Percentiles rank a stretch among this genome's conserved stretches.
Evolutionary conservation across 1,284 basidiomycete species (phyloP).

Genomic region (Sanguinoderma infundibulare): DNA sequence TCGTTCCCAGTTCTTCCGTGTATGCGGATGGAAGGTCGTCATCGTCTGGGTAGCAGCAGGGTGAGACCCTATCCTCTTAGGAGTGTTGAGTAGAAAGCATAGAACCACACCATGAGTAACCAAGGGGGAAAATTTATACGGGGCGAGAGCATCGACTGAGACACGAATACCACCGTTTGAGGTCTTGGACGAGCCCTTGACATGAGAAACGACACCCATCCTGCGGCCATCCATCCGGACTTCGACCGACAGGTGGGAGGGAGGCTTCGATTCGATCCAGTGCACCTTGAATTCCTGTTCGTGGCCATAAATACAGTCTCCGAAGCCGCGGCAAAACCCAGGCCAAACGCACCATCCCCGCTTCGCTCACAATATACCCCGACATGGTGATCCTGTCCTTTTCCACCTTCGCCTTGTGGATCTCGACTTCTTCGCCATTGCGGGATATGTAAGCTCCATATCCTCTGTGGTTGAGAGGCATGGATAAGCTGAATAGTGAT

Average conservation of each 20-base stretch:
- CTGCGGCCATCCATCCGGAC: slow-evolving; percentile 17
- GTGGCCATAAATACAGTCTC: neutral
- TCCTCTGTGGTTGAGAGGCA: slow-evolving; percentile 18
- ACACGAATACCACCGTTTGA: slow-evolving; percentile 10
- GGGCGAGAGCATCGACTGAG: slow-evolving; percentile 12
- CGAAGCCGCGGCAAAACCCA: neutral
- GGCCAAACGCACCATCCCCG: slow-evolving; percentile 22
- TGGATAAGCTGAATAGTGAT: neutral
- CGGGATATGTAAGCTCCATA: slow-evolving; percentile 23
- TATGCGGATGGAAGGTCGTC: slow-evolving; percentile 20
- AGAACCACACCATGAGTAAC: neutral
- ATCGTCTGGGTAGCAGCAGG: slow-evolving; percentile 5
- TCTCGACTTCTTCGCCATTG: slow-evolving; percentile 23
- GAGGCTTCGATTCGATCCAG: slow-evolving; percentile 22
- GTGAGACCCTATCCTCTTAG: neutral
- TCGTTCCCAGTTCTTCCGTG: slow-evolving; percentile 20
- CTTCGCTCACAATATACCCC: slow-evolving; percentile 26
- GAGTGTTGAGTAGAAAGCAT: neutral
- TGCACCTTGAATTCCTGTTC: slow-evolving; percentile 15
- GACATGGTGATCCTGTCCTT: slow-evolving; percentile 20
- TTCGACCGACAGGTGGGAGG: slow-evolving; percentile 18
- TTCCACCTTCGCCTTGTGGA: slow-evolving; percentile 21
- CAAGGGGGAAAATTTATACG: slow-evolving; percentile 13
- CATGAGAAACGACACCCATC: slow-evolving; percentile 20
- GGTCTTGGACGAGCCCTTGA: slow-evolving; percentile 13